These are phyloP conservation scores for Claviceps capensis DNA, from an alignment of 2,329 filamentous ascomycete species.

Conservation along the genomic window DNA sequence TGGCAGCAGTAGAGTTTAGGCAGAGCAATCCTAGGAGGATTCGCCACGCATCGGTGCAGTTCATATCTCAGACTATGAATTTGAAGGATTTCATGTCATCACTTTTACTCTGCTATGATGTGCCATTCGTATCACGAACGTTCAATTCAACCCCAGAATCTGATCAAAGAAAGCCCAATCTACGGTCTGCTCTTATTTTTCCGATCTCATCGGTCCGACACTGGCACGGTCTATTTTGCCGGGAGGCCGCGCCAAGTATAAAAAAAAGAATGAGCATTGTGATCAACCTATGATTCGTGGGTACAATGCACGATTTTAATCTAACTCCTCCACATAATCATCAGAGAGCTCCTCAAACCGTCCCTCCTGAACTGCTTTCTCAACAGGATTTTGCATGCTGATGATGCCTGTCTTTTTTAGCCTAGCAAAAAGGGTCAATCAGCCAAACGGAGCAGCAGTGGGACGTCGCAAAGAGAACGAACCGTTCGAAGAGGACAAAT, in stretches of 20 bases:
- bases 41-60: no score
- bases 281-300: neutral
- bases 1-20: no score
- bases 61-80: no score
- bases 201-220: no score
- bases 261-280: neutral
- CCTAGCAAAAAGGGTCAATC: slow-evolving; percentile 15
- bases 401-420: slow-evolving; percentile 64
- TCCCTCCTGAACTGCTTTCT: slow-evolving; percentile 54
- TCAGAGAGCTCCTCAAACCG: slow-evolving; percentile 55
- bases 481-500: slow-evolving; percentile 85
- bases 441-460: slow-evolving; percentile 4
- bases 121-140: no score
- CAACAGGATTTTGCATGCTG: slow-evolving; percentile 66
- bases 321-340: slow-evolving; percentile 32
- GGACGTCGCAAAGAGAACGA: slow-evolving; percentile 4
- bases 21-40: no score
- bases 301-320: slow-evolving; percentile 17
- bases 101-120: no score
- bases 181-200: no score
- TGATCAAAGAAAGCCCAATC: no score
- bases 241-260: neutral
- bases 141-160: no score
- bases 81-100: no score
- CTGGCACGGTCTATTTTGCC: neutral